Base-by-base conservation (phyloP, 1,139 yeast genomes). In the Saccharomycopsis hybrid region DNA sequence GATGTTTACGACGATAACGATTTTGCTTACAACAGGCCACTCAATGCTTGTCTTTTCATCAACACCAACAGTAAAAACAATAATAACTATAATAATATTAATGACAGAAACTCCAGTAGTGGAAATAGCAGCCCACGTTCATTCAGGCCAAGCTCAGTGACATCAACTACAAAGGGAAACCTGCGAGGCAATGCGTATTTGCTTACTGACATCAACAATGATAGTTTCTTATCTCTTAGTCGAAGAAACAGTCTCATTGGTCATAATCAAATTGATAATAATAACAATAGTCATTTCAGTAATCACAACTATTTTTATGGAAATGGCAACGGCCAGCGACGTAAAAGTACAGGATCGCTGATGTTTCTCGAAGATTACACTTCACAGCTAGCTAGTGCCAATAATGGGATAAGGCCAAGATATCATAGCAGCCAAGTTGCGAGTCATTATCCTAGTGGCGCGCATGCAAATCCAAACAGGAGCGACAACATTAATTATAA, bases 21-120 rank as follows among this genome's bases (percentile, higher is more conserved):
- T 24, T 29, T 18, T n/a, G 30, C 46, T 8, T 13, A 31, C 28
- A 13, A 18, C 8, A 13, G 24, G 28, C 46, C 46, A n/a, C 7
- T 43, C 29, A 27, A 43, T 18, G 46, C 46, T 13, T 43, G 46
- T 24, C 40, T 43, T 4, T 25, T 43, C 5, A 36, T 43, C 30
- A 43, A 43, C 13, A 13, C 27, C n/a, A 27, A 24, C 41, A 37
- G n/a, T n/a, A 18, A 18, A 18, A 18, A 18, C 18, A 18, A 18
- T 18, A 18, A 18, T 18, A 18, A 18, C 18, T 18, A 32, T 32
- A 32, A 11, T 11, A 11, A 32, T 32, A 32, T 8, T 32, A 32
- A 11, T 32, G 11, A 11, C 35, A 32, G 35, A 8, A 32, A 11
- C 11, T 18, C 18, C 18, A 18, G 18, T 18, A 18, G 18, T 18